A percentile compares a stretch with the other conserved stretches of the same genome.
These are phyloP conservation scores for Vitis rupestris DNA, from an alignment of 164 flowering plant species.

Conservation along the genomic window DNA sequence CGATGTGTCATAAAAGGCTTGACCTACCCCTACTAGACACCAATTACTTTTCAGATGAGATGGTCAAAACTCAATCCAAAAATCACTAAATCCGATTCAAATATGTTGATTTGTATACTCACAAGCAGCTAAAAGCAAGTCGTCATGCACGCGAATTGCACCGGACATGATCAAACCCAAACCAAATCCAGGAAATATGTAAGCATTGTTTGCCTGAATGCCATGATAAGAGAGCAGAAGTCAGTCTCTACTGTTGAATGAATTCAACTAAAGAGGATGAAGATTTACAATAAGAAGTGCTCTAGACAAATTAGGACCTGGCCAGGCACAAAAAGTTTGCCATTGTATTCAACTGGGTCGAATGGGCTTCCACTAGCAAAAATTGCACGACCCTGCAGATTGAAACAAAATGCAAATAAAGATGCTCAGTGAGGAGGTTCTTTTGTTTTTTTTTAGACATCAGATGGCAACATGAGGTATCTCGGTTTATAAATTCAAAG, in stretches of 20 bases:
- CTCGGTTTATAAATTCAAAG: neutral
- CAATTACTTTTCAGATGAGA: too few species aligned
- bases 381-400: constrained; percentile 57
- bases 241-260: neutral
- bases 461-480: neutral
- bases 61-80: neutral
- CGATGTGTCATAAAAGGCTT: too few species aligned
- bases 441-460: neutral
- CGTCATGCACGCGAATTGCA: constrained; percentile 39
- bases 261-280: neutral
- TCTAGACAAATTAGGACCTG: constrained; percentile 34
- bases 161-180: constrained; percentile 63
- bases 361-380: constrained; percentile 76
- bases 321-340: constrained; percentile 52
- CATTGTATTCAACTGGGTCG: constrained; percentile 51
- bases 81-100: neutral
- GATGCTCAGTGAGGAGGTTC: neutral
- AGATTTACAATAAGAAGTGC: neutral
- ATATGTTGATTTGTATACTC: constrained; percentile 18
- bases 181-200: constrained; percentile 68
- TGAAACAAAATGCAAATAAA: neutral
- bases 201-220: constrained; percentile 62
- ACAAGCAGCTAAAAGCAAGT: constrained; percentile 67
- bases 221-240: neutral
- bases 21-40: too few species aligned